phyloP scores from a whole-genome alignment of 495 filamentous ascomycete species.

The Neurospora sp. region DNA sequence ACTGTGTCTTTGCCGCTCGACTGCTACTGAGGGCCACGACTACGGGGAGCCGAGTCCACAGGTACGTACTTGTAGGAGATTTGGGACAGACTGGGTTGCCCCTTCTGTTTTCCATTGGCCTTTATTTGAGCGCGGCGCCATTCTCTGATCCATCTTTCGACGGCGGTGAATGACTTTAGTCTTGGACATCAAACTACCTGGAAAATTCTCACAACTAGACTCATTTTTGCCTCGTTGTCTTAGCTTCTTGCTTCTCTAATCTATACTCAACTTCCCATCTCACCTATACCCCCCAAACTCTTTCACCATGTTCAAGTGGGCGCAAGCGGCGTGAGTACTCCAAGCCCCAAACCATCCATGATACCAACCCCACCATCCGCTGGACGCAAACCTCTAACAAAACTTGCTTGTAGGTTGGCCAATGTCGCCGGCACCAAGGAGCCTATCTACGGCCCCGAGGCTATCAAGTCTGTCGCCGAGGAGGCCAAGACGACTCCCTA shows the following conservation, averaged over 20 bases:
- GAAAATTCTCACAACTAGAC: slow-evolving; percentile 3
- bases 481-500: slow-evolving; percentile 74
- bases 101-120: not conserved
- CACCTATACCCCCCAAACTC: slow-evolving; percentile 3
- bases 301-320: slow-evolving; percentile 40
- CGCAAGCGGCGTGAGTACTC: slow-evolving; percentile 32
- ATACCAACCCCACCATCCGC: not conserved
- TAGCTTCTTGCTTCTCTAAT: not conserved
- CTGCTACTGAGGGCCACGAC: not conserved
- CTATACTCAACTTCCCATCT: not conserved
- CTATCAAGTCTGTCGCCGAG: slow-evolving; percentile 73
- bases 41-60: not conserved
- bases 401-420: slow-evolving; percentile 52
- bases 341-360: slow-evolving; percentile 5
- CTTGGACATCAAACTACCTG: slow-evolving; percentile 1
- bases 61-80: not conserved
- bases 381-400: slow-evolving; percentile 5
- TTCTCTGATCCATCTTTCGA: slow-evolving; percentile 3
- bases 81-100: not conserved
- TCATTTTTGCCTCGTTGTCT: not conserved
- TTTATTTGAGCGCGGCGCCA: slow-evolving; percentile 8
- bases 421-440: slow-evolving; percentile 91
- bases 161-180: slow-evolving; percentile 15
- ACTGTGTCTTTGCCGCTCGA: not conserved
- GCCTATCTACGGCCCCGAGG: slow-evolving; percentile 87